These are phyloP conservation scores for Lodderomyces orthopsilosis DNA, from an alignment of 1,139 yeast genomes.

Conservation along the genomic window DNA sequence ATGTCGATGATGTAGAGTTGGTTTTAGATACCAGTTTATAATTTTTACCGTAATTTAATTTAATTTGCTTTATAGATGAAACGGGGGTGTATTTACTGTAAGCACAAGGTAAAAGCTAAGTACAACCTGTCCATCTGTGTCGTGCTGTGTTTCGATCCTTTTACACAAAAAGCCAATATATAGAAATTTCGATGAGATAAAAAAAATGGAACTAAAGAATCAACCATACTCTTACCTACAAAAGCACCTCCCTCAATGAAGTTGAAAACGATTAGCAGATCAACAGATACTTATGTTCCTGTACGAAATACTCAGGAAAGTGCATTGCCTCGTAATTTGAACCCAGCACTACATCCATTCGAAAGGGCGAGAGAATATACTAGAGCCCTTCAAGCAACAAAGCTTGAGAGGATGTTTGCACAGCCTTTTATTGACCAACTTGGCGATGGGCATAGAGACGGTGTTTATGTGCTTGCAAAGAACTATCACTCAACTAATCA, in stretches of 20 bases:
- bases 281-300: conserved; percentile 88
- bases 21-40: conserved; percentile 59
- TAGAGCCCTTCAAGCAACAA: conserved; percentile 91
- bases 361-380: conserved; percentile 97
- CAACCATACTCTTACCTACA: no score
- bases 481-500: conserved; percentile 68
- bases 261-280: conserved; percentile 85
- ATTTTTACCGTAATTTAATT: conserved; percentile 24
- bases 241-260: conserved; percentile 46
- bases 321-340: conserved; percentile 81
- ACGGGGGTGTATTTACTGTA: no score
- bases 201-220: background rate
- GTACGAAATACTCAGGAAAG: conserved; percentile 88
- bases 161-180: background rate
- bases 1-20: conserved; percentile 78
- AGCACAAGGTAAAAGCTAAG: no score
- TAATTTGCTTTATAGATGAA: conserved; percentile 21
- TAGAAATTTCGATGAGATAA: background rate
- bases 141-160: background rate
- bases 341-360: conserved; percentile 95
- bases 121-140: background rate
- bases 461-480: conserved; percentile 86
- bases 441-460: conserved; percentile 94
- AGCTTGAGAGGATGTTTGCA: conserved; percentile 94
- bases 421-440: conserved; percentile 95